Conservation (phyloP, 768 basidiomycete genomes). For the Pleurotus giganteus region DNA sequence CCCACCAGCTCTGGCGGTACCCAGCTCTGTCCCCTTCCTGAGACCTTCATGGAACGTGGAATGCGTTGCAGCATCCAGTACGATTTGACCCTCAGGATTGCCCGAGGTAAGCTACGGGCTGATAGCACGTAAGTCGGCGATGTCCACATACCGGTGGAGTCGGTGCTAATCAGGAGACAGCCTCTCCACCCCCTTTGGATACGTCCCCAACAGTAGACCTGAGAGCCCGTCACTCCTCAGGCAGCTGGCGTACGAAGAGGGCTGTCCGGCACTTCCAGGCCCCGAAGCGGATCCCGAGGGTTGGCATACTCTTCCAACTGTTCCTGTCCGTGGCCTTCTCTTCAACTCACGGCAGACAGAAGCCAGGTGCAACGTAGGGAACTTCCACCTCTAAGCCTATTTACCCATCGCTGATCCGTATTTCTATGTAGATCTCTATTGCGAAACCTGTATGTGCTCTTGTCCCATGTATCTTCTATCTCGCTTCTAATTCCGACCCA, state of each 20-base stretch:
- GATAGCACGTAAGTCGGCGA: constrained; percentile 38
- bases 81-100: constrained; percentile 44
- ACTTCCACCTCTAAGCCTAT: background rate
- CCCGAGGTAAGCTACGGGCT: constrained; percentile 45
- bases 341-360: constrained; percentile 37
- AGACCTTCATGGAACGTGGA: constrained; percentile 52
- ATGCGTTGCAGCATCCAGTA: constrained; percentile 49
- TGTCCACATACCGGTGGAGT: constrained; percentile 14
- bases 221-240: constrained; percentile 44
- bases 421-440: constrained; percentile 35
- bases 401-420: constrained; percentile 2
- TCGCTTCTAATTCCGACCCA: background rate
- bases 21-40: constrained; percentile 42
- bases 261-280: constrained; percentile 34
- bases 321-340: constrained; percentile 38
- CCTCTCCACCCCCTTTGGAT: constrained; percentile 52
- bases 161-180: constrained; percentile 15
- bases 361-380: constrained; percentile 40
- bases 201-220: constrained; percentile 45
- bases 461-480: background rate
- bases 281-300: constrained; percentile 50
- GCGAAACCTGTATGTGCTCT: constrained; percentile 41
- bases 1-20: constrained; percentile 35
- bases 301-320: constrained; percentile 44
- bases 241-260: constrained; percentile 48